Percentiles rank a stretch among this genome's conserved stretches.
These are phyloP conservation scores for Neurospora intermedia DNA, from an alignment of 495 filamentous ascomycete genomes.

Conservation along the genomic window DNA sequence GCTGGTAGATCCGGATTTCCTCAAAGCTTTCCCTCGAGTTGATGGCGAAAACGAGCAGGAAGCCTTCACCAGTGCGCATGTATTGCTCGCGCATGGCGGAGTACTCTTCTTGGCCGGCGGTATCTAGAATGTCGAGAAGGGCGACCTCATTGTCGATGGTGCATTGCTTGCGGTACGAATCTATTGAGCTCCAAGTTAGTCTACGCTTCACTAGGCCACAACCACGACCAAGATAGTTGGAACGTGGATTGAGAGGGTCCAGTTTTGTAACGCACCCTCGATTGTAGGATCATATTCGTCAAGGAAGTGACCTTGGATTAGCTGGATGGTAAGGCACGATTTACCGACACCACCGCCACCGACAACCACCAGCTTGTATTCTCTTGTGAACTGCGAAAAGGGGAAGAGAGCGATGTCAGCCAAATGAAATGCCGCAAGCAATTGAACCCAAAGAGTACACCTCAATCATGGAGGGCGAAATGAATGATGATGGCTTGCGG, in stretches of 20 bases:
- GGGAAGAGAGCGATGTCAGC: slow-evolving; percentile 4
- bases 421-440: not conserved
- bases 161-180: slow-evolving; percentile 99
- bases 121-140: slow-evolving; percentile 93
- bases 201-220: not conserved
- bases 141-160: slow-evolving; percentile 97
- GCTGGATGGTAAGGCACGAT: slow-evolving; percentile 97
- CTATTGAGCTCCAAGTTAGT: slow-evolving; percentile 33
- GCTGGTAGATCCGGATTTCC: slow-evolving; percentile 95
- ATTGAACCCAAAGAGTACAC: too few species aligned
- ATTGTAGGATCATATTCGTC: slow-evolving; percentile 99
- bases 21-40: slow-evolving; percentile 95
- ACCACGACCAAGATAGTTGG: not conserved
- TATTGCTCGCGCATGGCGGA: slow-evolving; percentile 99
- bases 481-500: not conserved
- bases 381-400: slow-evolving; percentile 73
- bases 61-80: slow-evolving; percentile 98
- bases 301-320: slow-evolving; percentile 98
- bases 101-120: slow-evolving; percentile 97
- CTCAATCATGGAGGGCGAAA: not conserved
- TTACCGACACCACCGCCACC: slow-evolving; percentile 98
- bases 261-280: slow-evolving; percentile 57
- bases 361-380: slow-evolving; percentile 98
- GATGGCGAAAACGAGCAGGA: slow-evolving; percentile 96
- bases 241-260: not conserved